phyloP scores from a whole-genome alignment of 2,329 filamentous ascomycete genomes.

The Blastomyces emzantsi region DNA sequence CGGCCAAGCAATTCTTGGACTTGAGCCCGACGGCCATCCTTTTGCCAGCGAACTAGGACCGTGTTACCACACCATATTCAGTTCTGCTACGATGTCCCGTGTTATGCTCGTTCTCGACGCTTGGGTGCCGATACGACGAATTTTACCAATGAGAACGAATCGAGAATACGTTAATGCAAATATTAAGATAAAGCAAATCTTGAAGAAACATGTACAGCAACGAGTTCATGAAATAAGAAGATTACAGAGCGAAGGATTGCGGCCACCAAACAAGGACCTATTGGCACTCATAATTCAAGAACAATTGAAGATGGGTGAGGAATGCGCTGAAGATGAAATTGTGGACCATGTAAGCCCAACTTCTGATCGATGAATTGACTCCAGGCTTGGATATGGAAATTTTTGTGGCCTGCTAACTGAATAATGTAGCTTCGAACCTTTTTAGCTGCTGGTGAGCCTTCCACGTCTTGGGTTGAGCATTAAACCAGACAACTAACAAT shows the following conservation, averaged over 20 bases:
- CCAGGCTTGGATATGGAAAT: background rate
- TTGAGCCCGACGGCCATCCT: slow-evolving; percentile 1
- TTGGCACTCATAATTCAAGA: slow-evolving; percentile 7
- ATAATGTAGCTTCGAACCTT: slow-evolving; percentile 6
- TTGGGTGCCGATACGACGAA: slow-evolving; percentile 4
- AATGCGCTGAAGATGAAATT: slow-evolving; percentile 3
- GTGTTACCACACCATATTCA: slow-evolving; percentile 1
- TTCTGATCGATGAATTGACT: background rate
- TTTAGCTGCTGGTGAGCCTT: slow-evolving; percentile 1
- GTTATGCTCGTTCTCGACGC: slow-evolving; percentile 6
- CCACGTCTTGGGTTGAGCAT: background rate
- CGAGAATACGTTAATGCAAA: slow-evolving; percentile 7
- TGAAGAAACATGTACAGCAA: slow-evolving; percentile 5
- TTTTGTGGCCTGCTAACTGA: background rate
- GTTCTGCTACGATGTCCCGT: background rate
- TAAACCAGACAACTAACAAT: background rate
- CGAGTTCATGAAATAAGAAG: background rate
- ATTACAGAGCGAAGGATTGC: no score
- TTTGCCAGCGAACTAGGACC: background rate
- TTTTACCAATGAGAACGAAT: slow-evolving; percentile 8
- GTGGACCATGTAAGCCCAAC: slow-evolving; percentile 4
- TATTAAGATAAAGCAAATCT: slow-evolving; percentile 1
- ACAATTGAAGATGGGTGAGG: background rate
- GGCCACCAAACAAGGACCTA: background rate
- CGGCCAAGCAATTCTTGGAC: slow-evolving; percentile 4